Base-by-base conservation (phyloP, 305 asterid genomes). In the Fraxinus platypoda region DNA sequence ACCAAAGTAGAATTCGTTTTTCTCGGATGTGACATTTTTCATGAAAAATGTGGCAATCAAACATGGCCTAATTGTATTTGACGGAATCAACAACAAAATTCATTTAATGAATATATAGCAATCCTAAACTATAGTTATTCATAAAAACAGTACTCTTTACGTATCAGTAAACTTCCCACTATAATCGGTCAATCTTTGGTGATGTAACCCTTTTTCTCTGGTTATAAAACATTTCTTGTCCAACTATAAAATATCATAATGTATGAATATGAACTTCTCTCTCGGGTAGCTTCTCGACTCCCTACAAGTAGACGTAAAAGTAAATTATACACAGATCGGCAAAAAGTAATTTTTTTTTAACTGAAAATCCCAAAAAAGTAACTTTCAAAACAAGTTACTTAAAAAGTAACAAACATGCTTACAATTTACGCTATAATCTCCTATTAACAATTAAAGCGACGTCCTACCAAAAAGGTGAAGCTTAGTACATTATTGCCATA, bases 281-380 rank as follows among this genome's bases (percentile, higher is more conserved):
- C 76, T 26, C 77, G 49, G 75, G 21, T 15, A 13, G 70, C 73
- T 84, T 23, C 31, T 4, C 77, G 76, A 70, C 84, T 62, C 85
- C 75, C 90, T 87, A 88, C 80, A 80, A 70, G 5, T 19, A 15
- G 21, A 28, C 9, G 19, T 15, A 70, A 70, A 70, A 30, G 34
- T 26, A 15, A 52, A 52, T 52, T 49, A 49, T 17, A 49, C 59
- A 15, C 2, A 49, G 59, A 3, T 7, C 26, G 19, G 26, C 68
- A 57, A 57, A 21, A n/a, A 57, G 11, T 21, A 21, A 19, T 0
- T n/a, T 57, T n/a, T n/a, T 19, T 57, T 6, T 5, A 5, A n/a
- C 17, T 26, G 6, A 66, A 11, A 11, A 19, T 66, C 28, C 33
- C 2, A 68, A 28, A 68, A 28, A 66, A 12, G 41, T 28, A 28